Evolutionary conservation across 2,329 filamentous ascomycete genomes (phyloP), one percentile per base, ranked within the genome.

Genomic region (Curvularia spicifera): DNA sequence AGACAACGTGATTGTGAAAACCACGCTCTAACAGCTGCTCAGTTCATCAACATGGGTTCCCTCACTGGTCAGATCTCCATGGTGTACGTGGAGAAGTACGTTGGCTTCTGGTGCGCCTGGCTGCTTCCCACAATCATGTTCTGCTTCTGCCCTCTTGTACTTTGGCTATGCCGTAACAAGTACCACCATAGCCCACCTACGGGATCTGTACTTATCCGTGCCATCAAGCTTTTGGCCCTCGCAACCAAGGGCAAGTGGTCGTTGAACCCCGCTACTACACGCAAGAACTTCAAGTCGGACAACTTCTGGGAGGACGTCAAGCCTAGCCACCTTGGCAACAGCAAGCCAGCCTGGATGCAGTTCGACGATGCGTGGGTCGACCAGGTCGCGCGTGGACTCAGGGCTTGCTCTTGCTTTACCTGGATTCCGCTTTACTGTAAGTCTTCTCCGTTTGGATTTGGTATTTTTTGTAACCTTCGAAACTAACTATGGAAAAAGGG

Each of bases 311-410:
- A 91, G 26, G 71, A 80, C 4, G 86, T 87, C 59, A 91, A 90
- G 78, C 90, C 90, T 3, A 89, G 86, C 71, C 79, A 81, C 35
- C 81, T 91, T 9, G 78, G 82, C 37, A 75, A 74, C 1, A 73
- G 81, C 62, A 87, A 87, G 53, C 90, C 90, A 0, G 40, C 54
- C 0, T 93, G 89, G 89, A 93, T 93, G 88, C 90, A 87, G 0
- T 93, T 92, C 66, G 90, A 94, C 61, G 91, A 94, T 66, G 85
- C 86, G 51, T 94, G 90, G 90, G 90, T 94, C 33, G 90, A 92
- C 61, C 73, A 78, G 53, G 75, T 78, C 29, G 74, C 74, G 39
- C 73, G 75, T 66, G 75, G 75, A 63, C 63, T 77, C 8, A 73
- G 74, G 56, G 75, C 75, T 22, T 76, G 74, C 67, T 75, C 73